Base-by-base conservation (phyloP, 371 early-diverging fungal genomes). In the Saksenaea vasiformis region DNA sequence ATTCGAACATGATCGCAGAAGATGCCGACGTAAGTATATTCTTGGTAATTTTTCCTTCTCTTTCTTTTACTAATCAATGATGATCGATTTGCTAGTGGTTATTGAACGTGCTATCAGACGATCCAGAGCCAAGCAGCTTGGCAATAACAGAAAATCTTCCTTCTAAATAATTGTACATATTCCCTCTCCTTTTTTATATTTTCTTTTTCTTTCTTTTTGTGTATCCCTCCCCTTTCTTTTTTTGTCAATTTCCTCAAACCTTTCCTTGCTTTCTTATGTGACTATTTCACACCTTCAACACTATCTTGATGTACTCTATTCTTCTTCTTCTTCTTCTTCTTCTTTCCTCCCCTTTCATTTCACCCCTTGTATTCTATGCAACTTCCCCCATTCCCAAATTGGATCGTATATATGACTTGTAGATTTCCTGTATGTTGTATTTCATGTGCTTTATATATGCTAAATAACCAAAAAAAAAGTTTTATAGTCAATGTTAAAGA, bases 11-110 rank as follows among this genome's bases (percentile, higher is more conserved):
- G 71, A 63, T 38, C 69, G 67, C 57, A 67, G 72, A 43, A 63
- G 71, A 51, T 78, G 79, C 54, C 73, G 69, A 66, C 54, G 76
- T 73, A 73, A 66, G 72, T 64, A n/a, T 15, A 1, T 44, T 15
- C 2, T 19, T 9, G 36, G 3, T 54, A 24, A 28, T 24, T 56
- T 56, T 19, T 3, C 31, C 10, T 19, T 28, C 14, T 5, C 31
- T 37, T 28, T 22, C 13, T 3, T 34, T 8, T 37, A 56, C 31
- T 38, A 39, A 37, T 62, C n/a, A n/a, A n/a, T n/a, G n/a, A n/a
- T n/a, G n/a, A n/a, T 55, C 37, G 36, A n/a, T 27, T 53, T 26
- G 4, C 22, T 27, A 43, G 56, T 34, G 36, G 31, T 62, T 31
- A 54, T 62, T 28, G 54, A 62, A 55, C 54, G 54, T 36, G 54